These are phyloP conservation scores for Wickerhamomyces subpelliculosus DNA, from an alignment of 805 yeast species.

Conservation along the genomic window DNA sequence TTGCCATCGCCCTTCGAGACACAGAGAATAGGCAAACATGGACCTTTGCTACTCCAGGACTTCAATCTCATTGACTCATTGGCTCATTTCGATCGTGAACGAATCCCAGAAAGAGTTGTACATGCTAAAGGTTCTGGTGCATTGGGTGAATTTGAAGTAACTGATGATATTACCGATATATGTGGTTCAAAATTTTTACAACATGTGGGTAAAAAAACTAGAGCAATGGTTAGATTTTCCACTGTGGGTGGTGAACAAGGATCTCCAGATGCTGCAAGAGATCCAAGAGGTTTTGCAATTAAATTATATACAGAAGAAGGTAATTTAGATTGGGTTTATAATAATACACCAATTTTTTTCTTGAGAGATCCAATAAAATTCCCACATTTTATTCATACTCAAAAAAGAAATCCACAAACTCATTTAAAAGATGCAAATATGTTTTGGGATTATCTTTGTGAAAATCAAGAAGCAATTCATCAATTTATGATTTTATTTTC, in stretches of 20 bases:
- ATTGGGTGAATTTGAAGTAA: conserved; percentile 77
- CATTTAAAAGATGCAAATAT: conserved; percentile 69
- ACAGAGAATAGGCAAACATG: conserved; percentile 67
- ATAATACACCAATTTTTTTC: conserved; percentile 82
- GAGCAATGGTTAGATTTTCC: conserved; percentile 67
- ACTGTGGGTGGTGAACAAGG: conserved; percentile 86
- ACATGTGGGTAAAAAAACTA: conserved; percentile 74
- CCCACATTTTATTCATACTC: conserved; percentile 85
- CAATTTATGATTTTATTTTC: conserved; percentile 69
- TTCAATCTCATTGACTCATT: conserved; percentile 72
- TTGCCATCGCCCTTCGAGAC: conserved; percentile 70
- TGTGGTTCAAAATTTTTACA: conserved; percentile 65
- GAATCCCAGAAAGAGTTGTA: conserved; percentile 89
- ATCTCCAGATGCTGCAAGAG: conserved; percentile 77
- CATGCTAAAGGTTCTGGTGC: conserved; percentile 96
- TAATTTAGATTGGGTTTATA: conserved; percentile 77
- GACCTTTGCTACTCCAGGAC: conserved; percentile 79
- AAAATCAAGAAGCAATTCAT: conserved; percentile 68
- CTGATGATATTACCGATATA: conserved; percentile 74
- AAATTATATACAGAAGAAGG: conserved; percentile 83
- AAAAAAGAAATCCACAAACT: conserved; percentile 79
- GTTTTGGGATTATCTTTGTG: conserved; percentile 73
- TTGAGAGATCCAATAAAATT: conserved; percentile 80
- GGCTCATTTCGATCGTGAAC: conserved; percentile 84
- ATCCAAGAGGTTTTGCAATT: conserved; percentile 80